Evolutionary conservation across 495 filamentous ascomycete genomes (phyloP).

Genomic region (Rusavskia elegans): DNA sequence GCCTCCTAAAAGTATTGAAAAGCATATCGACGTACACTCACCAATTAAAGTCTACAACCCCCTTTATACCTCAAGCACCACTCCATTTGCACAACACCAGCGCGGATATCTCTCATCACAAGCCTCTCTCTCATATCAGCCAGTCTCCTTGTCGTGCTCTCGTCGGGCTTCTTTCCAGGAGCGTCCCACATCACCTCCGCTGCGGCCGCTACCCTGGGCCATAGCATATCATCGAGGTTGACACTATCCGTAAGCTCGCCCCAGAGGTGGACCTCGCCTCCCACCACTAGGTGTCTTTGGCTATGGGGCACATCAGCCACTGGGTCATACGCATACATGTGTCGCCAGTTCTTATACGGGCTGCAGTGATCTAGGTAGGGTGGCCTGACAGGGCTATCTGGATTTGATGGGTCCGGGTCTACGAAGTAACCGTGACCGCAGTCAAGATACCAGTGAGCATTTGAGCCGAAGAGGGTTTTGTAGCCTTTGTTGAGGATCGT

Average conservation of each 20-base stretch:
- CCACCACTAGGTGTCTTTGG: conserved; percentile 45
- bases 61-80: conserved; percentile 31
- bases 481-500: conserved; percentile 37
- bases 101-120: conserved; percentile 44
- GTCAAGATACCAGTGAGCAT: conserved; percentile 53
- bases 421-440: conserved; percentile 7
- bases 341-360: conserved; percentile 57
- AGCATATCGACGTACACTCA: background rate
- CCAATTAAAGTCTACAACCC: background rate
- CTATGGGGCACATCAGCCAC: conserved; percentile 35
- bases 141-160: conserved; percentile 37
- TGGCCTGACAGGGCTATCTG: conserved; percentile 1
- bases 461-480: conserved; percentile 49
- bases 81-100: conserved; percentile 39
- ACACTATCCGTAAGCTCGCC: conserved; percentile 56
- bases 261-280: conserved; percentile 66
- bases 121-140: conserved; percentile 58
- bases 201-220: conserved; percentile 40
- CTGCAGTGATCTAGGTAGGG: conserved; percentile 64
- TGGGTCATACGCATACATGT: conserved; percentile 62
- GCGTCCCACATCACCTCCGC: conserved; percentile 68
- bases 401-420: conserved; percentile 5
- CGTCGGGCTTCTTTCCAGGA: conserved; percentile 44
- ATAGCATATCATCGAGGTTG: conserved; percentile 36
- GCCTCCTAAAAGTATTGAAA: background rate